Conservation (phyloP, 768 basidiomycete genomes). For the Tubosaeta sp. region DNA sequence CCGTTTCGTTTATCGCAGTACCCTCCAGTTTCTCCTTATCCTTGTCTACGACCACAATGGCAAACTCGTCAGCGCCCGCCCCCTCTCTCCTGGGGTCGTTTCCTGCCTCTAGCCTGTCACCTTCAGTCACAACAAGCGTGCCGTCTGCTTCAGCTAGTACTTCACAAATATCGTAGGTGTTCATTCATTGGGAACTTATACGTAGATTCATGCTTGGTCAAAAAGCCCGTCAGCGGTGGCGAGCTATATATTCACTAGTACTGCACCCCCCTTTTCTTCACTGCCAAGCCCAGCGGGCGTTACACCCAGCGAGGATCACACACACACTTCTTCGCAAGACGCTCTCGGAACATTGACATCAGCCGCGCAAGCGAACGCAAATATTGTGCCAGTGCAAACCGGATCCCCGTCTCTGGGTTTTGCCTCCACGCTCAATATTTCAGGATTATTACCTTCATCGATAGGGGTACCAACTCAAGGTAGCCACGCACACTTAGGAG, state of each 20-base stretch:
- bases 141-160: background rate
- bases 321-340: background rate
- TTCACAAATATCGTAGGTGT: slow-evolving; percentile 2
- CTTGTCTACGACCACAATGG: background rate
- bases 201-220: background rate
- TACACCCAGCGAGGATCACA: background rate
- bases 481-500: slow-evolving; percentile 39
- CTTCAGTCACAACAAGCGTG: background rate
- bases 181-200: background rate
- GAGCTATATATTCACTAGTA: background rate
- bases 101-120: background rate
- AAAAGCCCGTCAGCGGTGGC: slow-evolving; percentile 1
- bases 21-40: background rate
- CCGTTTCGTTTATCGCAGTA: too few species aligned
- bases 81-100: background rate
- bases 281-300: background rate
- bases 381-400: slow-evolving; percentile 35
- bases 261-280: background rate
- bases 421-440: slow-evolving; percentile 35
- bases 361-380: slow-evolving; percentile 37
- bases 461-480: slow-evolving; percentile 40
- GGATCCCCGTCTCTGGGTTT: slow-evolving; percentile 35
- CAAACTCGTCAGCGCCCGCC: background rate
- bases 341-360: background rate
- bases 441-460: slow-evolving; percentile 43